These are phyloP conservation scores for Auricularia heimuer DNA, from an alignment of 768 basidiomycete genomes.

Conservation along the genomic window DNA sequence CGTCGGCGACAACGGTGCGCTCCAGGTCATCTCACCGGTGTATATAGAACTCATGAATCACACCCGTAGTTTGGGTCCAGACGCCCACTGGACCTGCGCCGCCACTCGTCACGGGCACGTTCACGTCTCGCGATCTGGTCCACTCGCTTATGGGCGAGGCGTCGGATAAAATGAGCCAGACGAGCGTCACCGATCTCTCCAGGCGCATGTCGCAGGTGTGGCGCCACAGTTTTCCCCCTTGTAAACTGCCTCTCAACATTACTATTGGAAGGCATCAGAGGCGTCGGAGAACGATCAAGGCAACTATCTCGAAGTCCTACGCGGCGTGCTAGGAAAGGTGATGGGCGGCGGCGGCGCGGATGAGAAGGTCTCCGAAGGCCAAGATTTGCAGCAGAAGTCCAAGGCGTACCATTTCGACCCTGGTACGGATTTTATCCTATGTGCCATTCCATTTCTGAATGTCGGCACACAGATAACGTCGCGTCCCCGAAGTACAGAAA, in stretches of 20 bases:
- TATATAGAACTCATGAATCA: slow-evolving; percentile 1
- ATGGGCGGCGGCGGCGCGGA: slow-evolving; percentile 36
- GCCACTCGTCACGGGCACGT: slow-evolving; percentile 60
- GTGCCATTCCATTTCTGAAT: background rate
- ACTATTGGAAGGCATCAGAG: slow-evolving; percentile 5
- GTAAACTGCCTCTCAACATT: background rate
- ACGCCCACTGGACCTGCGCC: slow-evolving; percentile 48
- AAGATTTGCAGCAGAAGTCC: slow-evolving; percentile 35
- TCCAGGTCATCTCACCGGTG: background rate
- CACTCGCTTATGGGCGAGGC: slow-evolving; percentile 58
- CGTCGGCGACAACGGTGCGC: slow-evolving; percentile 52
- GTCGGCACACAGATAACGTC: slow-evolving; percentile 30
- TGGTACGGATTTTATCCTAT: slow-evolving; percentile 1
- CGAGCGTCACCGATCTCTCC: slow-evolving; percentile 49
- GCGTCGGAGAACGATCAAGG: slow-evolving; percentile 23
- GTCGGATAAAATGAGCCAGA: slow-evolving; percentile 50
- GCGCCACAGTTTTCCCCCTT: too few species aligned
- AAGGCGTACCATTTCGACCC: slow-evolving; percentile 58
- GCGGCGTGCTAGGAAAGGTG: slow-evolving; percentile 40
- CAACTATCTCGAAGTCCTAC: slow-evolving; percentile 26
- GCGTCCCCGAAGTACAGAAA: slow-evolving; percentile 52
- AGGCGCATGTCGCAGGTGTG: slow-evolving; percentile 39
- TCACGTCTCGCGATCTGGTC: slow-evolving; percentile 56
- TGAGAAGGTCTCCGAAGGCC: slow-evolving; percentile 43
- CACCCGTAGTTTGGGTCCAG: slow-evolving; percentile 24